Evolutionary conservation across 257 asterid genomes (phyloP).

Genomic region (Rehmannia glutinosa): DNA sequence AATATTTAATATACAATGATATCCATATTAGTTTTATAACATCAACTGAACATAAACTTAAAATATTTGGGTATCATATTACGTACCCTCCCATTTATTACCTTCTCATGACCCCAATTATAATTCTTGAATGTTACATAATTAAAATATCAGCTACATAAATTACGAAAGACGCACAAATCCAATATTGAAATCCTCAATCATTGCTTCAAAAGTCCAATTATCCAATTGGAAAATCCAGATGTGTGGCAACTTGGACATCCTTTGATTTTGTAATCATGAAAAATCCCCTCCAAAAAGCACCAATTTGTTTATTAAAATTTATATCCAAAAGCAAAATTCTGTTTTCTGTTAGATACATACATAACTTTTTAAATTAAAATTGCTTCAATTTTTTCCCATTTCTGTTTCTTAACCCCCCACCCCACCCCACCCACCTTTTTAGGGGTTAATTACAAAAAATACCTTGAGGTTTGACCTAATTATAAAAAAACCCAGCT

Average conservation of each 20-base stretch:
- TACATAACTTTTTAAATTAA: no score
- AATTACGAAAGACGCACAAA: no score
- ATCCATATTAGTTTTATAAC: no score
- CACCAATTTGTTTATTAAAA: neutral
- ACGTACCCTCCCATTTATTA: no score
- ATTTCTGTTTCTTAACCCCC: neutral
- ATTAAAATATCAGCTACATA: neutral
- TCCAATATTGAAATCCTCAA: neutral
- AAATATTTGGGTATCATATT: no score
- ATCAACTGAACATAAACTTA: no score
- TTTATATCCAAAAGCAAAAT: neutral
- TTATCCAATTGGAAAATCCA: neutral
- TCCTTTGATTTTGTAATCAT: neutral
- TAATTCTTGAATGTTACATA: no score
- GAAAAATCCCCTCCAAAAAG: neutral
- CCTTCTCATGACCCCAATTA: no score
- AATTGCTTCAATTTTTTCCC: neutral
- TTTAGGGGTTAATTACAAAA: no score
- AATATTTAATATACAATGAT: no score
- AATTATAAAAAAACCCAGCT: no score
- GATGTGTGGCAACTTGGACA: neutral
- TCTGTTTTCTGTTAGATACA: conserved; percentile 16
- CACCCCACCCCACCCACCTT: conserved; percentile 4
- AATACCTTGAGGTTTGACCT: no score
- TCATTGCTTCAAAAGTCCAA: neutral